phyloP scores from a whole-genome alignment of 495 filamentous ascomycete species.

The Parmelia sp. region DNA sequence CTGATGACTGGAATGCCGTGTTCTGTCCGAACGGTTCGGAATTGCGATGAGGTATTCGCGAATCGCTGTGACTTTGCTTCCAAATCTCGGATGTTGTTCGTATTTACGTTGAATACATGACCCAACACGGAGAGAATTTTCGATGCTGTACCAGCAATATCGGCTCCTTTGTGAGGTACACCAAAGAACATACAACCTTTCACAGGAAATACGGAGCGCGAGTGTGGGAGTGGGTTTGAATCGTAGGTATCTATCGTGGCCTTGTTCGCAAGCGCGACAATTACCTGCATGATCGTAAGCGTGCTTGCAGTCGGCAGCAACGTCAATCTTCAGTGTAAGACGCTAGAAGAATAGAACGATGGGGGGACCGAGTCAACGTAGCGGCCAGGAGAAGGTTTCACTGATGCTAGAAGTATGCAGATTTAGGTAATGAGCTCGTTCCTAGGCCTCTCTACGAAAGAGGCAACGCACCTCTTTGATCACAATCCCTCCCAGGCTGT shows the following conservation, averaged over 20 bases:
- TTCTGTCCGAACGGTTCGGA: not conserved
- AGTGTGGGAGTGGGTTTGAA: not conserved
- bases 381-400: not conserved
- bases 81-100: constrained; percentile 4
- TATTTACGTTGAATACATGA: constrained; percentile 2
- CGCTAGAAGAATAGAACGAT: no score
- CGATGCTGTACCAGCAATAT: not conserved
- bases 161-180: constrained; percentile 11
- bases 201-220: not conserved
- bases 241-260: not conserved
- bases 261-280: not conserved
- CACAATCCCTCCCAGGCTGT: constrained; percentile 2
- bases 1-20: not conserved
- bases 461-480: not conserved
- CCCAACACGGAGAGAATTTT: constrained; percentile 1
- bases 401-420: not conserved
- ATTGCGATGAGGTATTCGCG: not conserved
- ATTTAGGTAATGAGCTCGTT: no score
- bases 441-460: not conserved
- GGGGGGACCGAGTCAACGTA: not conserved
- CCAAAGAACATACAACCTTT: constrained; percentile 15
- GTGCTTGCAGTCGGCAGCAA: not conserved
- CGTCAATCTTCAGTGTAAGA: not conserved
- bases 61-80: constrained; percentile 9
- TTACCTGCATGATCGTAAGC: not conserved